Base-by-base conservation (phyloP, 208 protist genomes). In the Kentomonas sorsogonicus region DNA sequence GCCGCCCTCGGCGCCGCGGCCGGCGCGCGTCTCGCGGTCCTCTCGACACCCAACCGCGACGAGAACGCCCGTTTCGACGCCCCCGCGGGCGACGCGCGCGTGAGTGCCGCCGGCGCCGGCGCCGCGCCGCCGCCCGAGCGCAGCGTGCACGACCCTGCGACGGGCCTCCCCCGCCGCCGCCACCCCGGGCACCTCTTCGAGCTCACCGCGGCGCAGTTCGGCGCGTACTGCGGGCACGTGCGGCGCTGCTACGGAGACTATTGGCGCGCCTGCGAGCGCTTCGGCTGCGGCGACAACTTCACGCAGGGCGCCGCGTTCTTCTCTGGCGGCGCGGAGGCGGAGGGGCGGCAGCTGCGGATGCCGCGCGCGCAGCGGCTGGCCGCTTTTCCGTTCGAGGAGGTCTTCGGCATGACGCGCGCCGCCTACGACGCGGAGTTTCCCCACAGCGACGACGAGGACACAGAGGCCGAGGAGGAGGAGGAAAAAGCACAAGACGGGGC, bases 121-220 rank as follows among this genome's bases (percentile, higher is more conserved):
- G 10, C 9, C 33, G 13, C 26, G 20, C 53, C 30, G 33, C 47
- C 46, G 25, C 31, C 10, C 3, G 23, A 55, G 5, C 31, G 68
- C 60, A 76, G 73, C 53, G 48, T 76, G 22, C 68, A 80, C 46
- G 23, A 25, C 1, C 61, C 56, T 0, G 57, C 39, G 34, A 40
- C 31, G 20, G 1, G 9, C 2, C 31, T 33, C 11, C 68, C 68
- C 4, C 41, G 47, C 6, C 60, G 68, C 0, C 69, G 77, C 2
- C 77, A 82, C 43, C 34, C 22, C 18, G 77, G 66, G 16, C 77
- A 89, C 51, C 66, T 64, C 40, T 89, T 89, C 53, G 74, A 89
- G 58, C 72, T 89, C 29, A 83, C 74, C 23, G 55, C 55, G 1
- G 20, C 29, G 10, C 81, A 89, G 58, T 82, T 79, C 45, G 2